Conservation (phyloP, 2,329 filamentous ascomycete species). For the Curvularia lunata region DNA sequence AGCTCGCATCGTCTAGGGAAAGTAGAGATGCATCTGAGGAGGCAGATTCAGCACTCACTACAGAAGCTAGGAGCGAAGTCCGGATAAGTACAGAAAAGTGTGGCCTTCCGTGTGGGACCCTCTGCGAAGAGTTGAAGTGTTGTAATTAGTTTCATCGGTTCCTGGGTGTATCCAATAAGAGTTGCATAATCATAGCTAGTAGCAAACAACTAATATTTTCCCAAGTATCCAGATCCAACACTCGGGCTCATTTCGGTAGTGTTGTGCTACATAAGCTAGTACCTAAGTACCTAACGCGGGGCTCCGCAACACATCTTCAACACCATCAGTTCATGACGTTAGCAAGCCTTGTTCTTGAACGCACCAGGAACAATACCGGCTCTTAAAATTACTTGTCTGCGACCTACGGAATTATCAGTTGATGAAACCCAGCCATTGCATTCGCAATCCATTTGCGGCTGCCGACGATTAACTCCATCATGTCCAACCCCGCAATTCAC, state of each 20-base stretch:
- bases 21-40: slow-evolving; percentile 4
- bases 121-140: slow-evolving; percentile 61
- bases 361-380: neutral
- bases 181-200: neutral
- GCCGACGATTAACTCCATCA: neutral
- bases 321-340: neutral
- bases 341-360: neutral
- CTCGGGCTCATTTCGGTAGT: slow-evolving; percentile 9
- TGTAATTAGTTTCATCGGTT: slow-evolving; percentile 20
- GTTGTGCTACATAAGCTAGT: neutral
- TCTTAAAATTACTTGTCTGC: too few relatives aligned
- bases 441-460: neutral
- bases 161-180: neutral
- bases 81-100: slow-evolving; percentile 51
- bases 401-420: neutral
- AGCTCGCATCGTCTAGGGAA: slow-evolving; percentile 47
- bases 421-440: neutral
- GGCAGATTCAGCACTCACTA: slow-evolving; percentile 11
- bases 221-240: neutral
- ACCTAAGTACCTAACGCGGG: slow-evolving; percentile 9
- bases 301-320: slow-evolving; percentile 11
- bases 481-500: slow-evolving; percentile 36
- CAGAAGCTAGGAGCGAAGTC: slow-evolving; percentile 25
- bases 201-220: neutral
- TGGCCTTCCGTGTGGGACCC: slow-evolving; percentile 59